phyloP scores from a whole-genome alignment of 2,329 filamentous ascomycete species.

The Rosellinia necatrix region DNA sequence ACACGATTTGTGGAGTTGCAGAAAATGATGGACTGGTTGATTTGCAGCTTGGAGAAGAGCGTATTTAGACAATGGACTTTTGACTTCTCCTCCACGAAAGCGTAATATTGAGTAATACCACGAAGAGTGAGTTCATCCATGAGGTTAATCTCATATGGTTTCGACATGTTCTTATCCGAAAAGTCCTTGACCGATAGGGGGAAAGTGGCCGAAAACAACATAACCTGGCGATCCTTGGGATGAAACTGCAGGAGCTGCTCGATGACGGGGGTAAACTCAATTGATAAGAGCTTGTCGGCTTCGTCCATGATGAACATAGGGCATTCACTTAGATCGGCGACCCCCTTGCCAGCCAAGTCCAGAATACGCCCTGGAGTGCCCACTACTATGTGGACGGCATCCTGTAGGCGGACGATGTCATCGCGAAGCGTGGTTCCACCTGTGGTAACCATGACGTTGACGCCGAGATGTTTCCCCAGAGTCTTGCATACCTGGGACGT shows the following conservation, averaged over 20 bases:
- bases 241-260: conserved; percentile 95
- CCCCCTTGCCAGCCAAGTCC: conserved; percentile 93
- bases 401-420: conserved; percentile 92
- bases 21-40: conserved; percentile 99
- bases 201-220: conserved; percentile 99
- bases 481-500: conserved; percentile 99
- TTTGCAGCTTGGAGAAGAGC: conserved; percentile 97
- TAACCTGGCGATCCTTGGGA: conserved; percentile 96
- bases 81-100: conserved; percentile 98
- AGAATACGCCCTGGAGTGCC: conserved; percentile 96
- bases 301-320: conserved; percentile 99
- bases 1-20: conserved; percentile 99
- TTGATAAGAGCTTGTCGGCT: conserved; percentile 94
- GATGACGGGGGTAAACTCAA: conserved; percentile 96
- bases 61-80: conserved; percentile 99
- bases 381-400: conserved; percentile 95
- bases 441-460: conserved; percentile 99
- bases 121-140: conserved; percentile 99
- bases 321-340: conserved; percentile 94
- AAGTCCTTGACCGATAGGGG: conserved; percentile 96
- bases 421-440: conserved; percentile 94
- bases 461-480: conserved; percentile 91
- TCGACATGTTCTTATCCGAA: conserved; percentile 96
- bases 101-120: conserved; percentile 98
- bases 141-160: conserved; percentile 97